These are phyloP conservation scores for Clonostachys solani DNA, from an alignment of 2,329 filamentous ascomycete species.

Conservation along the genomic window DNA sequence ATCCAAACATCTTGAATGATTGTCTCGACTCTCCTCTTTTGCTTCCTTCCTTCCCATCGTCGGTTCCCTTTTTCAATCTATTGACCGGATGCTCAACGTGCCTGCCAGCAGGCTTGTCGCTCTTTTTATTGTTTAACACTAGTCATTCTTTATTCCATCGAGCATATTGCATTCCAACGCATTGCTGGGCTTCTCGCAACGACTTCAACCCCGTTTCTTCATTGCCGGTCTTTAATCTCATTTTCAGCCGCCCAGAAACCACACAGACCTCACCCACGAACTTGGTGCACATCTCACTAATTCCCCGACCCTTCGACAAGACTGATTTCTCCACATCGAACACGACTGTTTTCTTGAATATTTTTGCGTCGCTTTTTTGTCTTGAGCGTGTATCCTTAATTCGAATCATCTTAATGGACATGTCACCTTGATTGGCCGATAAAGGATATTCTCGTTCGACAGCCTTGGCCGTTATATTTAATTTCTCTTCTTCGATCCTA, in stretches of 20 bases:
- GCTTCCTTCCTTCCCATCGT: slow-evolving; percentile 20
- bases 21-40: slow-evolving; percentile 5
- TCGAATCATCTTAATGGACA: neutral
- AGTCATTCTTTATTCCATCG: slow-evolving; percentile 1
- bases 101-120: slow-evolving; percentile 55
- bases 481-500: neutral
- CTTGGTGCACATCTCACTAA: neutral
- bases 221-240: neutral
- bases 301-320: neutral
- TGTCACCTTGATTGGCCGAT: slow-evolving; percentile 1
- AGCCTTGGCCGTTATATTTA: neutral
- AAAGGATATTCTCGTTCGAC: neutral
- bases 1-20: no score
- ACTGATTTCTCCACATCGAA: neutral
- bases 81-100: slow-evolving; percentile 28
- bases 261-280: neutral
- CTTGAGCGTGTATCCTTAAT: neutral
- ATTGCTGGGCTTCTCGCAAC: neutral
- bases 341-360: neutral
- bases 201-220: neutral
- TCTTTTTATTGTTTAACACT: slow-evolving; percentile 36
- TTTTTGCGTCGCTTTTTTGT: neutral
- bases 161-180: neutral
- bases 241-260: neutral
- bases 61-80: slow-evolving; percentile 18